Evolutionary conservation across 495 filamentous ascomycete species (phyloP).

Genomic region (Neurospora discreta): DNA sequence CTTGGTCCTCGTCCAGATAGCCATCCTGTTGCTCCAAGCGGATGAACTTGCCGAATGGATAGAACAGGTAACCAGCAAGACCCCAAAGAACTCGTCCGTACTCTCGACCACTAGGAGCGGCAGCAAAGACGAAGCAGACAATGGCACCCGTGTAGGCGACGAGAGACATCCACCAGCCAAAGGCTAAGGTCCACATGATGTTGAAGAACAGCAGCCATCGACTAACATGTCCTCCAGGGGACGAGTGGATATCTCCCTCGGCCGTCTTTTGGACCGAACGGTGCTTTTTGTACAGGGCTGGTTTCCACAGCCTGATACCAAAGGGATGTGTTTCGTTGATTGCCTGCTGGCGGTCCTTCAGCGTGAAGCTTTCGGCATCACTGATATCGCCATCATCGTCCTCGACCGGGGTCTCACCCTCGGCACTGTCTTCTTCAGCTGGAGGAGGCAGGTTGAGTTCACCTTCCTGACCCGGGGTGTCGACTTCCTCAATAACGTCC

Average conservation of each 20-base stretch:
- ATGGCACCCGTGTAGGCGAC: conserved; percentile 61
- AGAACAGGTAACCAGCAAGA: conserved; percentile 77
- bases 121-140: conserved; percentile 69
- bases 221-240: conserved; percentile 80
- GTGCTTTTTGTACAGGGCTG: conserved; percentile 93
- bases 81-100: conserved; percentile 82
- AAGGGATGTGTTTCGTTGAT: conserved; percentile 99
- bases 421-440: conserved; percentile 15
- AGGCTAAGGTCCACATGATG: conserved; percentile 77
- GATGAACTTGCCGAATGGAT: conserved; percentile 94
- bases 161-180: conserved; percentile 94
- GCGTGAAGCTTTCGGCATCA: conserved; percentile 72
- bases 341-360: conserved; percentile 90
- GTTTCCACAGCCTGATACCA: conserved; percentile 98
- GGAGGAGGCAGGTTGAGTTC: conserved; percentile 7
- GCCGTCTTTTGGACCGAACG: conserved; percentile 92
- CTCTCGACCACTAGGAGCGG: conserved; percentile 65
- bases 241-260: conserved; percentile 94
- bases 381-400: conserved; percentile 53
- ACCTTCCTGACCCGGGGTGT: conserved; percentile 15
- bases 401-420: conserved; percentile 34
- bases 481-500: conserved; percentile 14
- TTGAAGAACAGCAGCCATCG: conserved; percentile 77
- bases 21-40: conserved; percentile 85
- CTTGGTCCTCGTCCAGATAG: conserved; percentile 92